A percentile compares a stretch with the other conserved stretches of the same genome.
These are phyloP conservation scores for Russula foetens DNA, from an alignment of 768 basidiomycete genomes.

Conservation along the genomic window DNA sequence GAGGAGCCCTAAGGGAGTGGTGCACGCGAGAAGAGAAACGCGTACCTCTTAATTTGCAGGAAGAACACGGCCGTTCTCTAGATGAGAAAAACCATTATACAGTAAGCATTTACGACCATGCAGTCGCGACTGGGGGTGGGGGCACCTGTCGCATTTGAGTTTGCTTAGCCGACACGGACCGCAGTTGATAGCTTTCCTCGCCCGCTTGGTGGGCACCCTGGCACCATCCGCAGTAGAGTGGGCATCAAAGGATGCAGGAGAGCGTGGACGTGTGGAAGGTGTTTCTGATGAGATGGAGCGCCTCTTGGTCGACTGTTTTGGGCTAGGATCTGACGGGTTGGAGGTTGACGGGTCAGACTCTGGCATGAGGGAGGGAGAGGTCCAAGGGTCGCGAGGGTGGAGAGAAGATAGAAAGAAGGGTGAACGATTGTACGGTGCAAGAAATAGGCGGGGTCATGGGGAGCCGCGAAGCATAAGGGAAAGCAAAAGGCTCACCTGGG, in stretches of 20 bases:
- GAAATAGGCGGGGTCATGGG: background rate
- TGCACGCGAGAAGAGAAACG: constrained; percentile 7
- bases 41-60: constrained; percentile 74
- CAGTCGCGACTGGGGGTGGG: constrained; percentile 23
- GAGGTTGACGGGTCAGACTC: background rate
- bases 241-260: background rate
- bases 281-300: background rate
- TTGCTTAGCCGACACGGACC: constrained; percentile 84
- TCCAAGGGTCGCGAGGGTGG: background rate
- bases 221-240: background rate
- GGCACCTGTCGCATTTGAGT: constrained; percentile 80
- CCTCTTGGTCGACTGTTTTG: background rate
- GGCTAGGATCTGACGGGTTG: background rate
- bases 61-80: constrained; percentile 84
- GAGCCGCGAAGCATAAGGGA: background rate
- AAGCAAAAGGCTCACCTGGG: background rate
- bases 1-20: background rate
- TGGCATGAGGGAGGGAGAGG: background rate
- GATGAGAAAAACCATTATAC: background rate
- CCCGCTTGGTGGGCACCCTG: constrained; percentile 61
- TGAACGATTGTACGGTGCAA: background rate
- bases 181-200: constrained; percentile 83
- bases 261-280: background rate
- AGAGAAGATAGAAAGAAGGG: background rate
- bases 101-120: constrained; percentile 9